These are phyloP conservation scores for Dactylellina parvicollis DNA, from an alignment of 2,329 filamentous ascomycete species.

Conservation along the genomic window DNA sequence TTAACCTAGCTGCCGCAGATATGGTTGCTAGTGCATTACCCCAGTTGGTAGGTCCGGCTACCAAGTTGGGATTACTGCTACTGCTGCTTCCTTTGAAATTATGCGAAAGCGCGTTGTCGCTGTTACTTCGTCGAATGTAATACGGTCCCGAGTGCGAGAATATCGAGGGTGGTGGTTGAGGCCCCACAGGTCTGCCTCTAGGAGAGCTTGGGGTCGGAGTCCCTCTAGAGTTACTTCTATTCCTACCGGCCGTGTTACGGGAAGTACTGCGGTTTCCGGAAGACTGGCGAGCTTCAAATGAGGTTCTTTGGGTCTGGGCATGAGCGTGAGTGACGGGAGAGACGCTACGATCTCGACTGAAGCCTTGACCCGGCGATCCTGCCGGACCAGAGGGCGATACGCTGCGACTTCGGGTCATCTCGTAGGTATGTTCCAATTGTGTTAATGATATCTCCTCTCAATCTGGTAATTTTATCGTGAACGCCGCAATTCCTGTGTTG, in stretches of 20 bases:
- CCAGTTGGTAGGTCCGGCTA: not conserved
- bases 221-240: conserved; percentile 42
- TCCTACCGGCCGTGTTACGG: conserved; percentile 27
- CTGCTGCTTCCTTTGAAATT: conserved; percentile 19
- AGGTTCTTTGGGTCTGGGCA: conserved; percentile 22
- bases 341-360: conserved; percentile 33
- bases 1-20: conserved; percentile 28
- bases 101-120: conserved; percentile 43
- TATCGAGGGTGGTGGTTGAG: conserved; percentile 31
- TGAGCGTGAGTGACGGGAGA: conserved; percentile 33
- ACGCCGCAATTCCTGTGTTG: conserved; percentile 1
- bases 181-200: conserved; percentile 19
- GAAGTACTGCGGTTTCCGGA: conserved; percentile 24
- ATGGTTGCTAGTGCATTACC: conserved; percentile 31
- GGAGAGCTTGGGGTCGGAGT: conserved; percentile 9
- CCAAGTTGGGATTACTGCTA: conserved; percentile 4
- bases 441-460: not conserved
- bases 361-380: not conserved
- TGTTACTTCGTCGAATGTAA: conserved; percentile 37
- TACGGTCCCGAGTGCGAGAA: conserved; percentile 45
- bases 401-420: conserved; percentile 41
- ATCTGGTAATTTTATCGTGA: not conserved
- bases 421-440: conserved; percentile 4
- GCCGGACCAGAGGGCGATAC: conserved; percentile 15
- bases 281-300: conserved; percentile 46